phyloP scores from a whole-genome alignment of 169 alveolate species.

The Miamiensis avidus region DNA sequence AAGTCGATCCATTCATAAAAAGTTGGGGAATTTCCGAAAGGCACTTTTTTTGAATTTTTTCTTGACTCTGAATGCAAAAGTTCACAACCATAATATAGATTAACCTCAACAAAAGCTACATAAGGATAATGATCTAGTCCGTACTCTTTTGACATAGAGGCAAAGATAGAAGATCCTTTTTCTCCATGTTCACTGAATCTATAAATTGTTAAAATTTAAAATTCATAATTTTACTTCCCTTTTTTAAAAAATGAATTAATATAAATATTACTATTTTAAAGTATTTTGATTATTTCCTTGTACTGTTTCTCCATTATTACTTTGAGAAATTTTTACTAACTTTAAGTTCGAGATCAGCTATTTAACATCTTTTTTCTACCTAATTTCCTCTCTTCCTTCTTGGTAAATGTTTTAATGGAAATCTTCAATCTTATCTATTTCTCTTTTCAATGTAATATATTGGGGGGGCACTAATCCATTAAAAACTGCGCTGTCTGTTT shows the following conservation, averaged over 20 bases:
- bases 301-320: too few species aligned
- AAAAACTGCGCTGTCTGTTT: conserved; percentile 14
- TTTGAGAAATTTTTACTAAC: too few species aligned
- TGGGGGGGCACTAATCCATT: conserved; percentile 28
- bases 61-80: conserved; percentile 14
- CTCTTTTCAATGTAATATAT: conserved; percentile 19
- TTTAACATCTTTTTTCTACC: conserved; percentile 2
- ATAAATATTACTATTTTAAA: too few species aligned
- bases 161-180: too few species aligned
- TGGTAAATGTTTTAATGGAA: conserved; percentile 2
- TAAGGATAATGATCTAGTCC: too few species aligned
- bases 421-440: background rate
- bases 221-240: too few species aligned
- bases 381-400: background rate
- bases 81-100: conserved; percentile 20
- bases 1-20: conserved; percentile 42
- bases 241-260: too few species aligned
- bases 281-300: too few species aligned
- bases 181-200: too few species aligned
- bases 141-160: too few species aligned
- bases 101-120: background rate
- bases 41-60: conserved; percentile 23
- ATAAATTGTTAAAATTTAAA: too few species aligned
- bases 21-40: conserved; percentile 33
- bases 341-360: too few species aligned